These are phyloP conservation scores for Mycena amicta DNA, from an alignment of 768 basidiomycete species.

Conservation along the genomic window DNA sequence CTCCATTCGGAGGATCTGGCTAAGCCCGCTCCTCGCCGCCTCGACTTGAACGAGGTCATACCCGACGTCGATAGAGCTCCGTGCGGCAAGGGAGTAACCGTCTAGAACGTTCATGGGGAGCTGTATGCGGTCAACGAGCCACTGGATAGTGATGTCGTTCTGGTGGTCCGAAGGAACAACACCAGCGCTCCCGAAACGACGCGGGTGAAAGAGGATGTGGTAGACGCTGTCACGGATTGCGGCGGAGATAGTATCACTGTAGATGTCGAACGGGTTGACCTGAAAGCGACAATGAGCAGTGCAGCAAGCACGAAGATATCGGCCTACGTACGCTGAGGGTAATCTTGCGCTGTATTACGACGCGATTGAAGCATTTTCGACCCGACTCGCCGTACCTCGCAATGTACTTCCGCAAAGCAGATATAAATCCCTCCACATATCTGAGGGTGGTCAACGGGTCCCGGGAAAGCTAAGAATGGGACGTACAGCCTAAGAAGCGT, in stretches of 20 bases:
- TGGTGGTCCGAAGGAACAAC: not conserved
- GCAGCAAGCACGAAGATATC: not conserved
- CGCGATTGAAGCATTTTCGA: not conserved
- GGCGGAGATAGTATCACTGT: not conserved
- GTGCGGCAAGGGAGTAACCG: not conserved
- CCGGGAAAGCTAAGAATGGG: too few species aligned
- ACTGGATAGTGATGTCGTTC: not conserved
- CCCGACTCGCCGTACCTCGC: not conserved
- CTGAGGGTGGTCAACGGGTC: too few species aligned
- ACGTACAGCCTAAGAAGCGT: too few species aligned
- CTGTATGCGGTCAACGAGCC: not conserved
- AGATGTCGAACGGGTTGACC: not conserved
- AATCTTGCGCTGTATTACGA: not conserved
- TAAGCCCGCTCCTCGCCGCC: not conserved
- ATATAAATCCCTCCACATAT: not conserved
- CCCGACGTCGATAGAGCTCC: not conserved
- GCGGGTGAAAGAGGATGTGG: not conserved
- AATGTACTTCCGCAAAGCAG: not conserved
- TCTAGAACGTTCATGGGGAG: not conserved
- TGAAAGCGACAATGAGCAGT: not conserved
- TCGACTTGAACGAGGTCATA: not conserved
- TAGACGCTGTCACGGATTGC: not conserved
- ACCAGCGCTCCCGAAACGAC: not conserved
- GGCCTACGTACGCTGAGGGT: not conserved
- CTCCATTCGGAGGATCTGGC: not conserved